phyloP scores from a whole-genome alignment of 352 stramenopile genomes.

The Phytopythium montanum region DNA sequence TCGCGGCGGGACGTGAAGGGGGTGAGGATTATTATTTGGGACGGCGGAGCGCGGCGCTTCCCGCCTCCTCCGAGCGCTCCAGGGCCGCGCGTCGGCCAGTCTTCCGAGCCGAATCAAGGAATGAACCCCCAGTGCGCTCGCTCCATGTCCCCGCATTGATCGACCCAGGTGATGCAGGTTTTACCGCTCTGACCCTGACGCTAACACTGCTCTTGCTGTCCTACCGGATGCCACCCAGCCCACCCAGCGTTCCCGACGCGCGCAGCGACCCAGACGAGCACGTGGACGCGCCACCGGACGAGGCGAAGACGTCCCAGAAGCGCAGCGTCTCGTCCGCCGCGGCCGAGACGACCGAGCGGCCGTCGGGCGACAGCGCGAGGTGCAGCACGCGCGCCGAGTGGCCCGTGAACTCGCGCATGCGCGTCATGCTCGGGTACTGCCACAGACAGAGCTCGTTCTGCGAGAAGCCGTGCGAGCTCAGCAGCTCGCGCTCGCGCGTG shows the following conservation, averaged over 20 bases:
- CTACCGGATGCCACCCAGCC: slow-evolving; percentile 10
- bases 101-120: not conserved
- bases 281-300: slow-evolving; percentile 9
- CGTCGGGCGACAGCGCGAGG: slow-evolving; percentile 91
- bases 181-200: too few species aligned
- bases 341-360: slow-evolving; percentile 89
- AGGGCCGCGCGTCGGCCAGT: not conserved
- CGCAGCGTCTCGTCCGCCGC: slow-evolving; percentile 95
- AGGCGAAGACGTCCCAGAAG: slow-evolving; percentile 94
- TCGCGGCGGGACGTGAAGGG: not conserved
- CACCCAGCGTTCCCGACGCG: not conserved
- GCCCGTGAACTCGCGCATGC: slow-evolving; percentile 92
- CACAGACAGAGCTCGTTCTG: slow-evolving; percentile 94
- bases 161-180: too few species aligned
- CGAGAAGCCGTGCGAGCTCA: slow-evolving; percentile 95
- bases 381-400: slow-evolving; percentile 93
- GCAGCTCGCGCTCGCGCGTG: slow-evolving; percentile 82
- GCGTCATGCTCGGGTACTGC: slow-evolving; percentile 94
- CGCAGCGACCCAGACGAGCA: not conserved
- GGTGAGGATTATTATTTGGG: slow-evolving; percentile 5
- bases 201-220: not conserved
- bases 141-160: too few species aligned
- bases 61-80: not conserved
- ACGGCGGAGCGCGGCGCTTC: not conserved
- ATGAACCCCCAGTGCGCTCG: not conserved